Evolutionary conservation across 2,329 filamentous ascomycete genomes (phyloP).

Genomic region (Colletotrichum caudatum): DNA sequence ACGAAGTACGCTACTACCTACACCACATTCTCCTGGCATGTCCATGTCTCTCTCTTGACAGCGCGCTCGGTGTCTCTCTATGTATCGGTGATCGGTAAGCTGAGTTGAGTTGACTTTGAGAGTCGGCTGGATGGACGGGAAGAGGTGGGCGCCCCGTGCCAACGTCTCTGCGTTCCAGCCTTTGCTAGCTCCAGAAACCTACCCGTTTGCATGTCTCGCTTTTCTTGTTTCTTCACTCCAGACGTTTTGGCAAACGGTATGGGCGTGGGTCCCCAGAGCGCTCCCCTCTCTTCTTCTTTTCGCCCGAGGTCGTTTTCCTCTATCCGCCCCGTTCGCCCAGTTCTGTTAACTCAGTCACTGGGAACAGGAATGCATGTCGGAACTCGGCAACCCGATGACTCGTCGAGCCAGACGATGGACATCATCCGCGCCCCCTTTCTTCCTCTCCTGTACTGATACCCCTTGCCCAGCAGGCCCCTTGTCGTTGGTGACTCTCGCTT

Average conservation of each 20-base stretch:
- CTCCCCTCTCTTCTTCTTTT: slow-evolving; percentile 3
- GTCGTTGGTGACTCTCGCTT: slow-evolving; percentile 43
- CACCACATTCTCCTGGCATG: background rate
- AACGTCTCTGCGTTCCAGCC: slow-evolving; percentile 18
- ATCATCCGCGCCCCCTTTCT: slow-evolving; percentile 24
- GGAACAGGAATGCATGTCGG: slow-evolving; percentile 32
- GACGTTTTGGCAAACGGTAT: slow-evolving; percentile 16
- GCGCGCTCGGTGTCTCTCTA: slow-evolving; percentile 21
- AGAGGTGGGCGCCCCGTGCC: slow-evolving; percentile 21
- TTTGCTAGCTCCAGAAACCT: slow-evolving; percentile 26
- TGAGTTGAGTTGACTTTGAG: background rate
- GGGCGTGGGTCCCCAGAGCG: background rate
- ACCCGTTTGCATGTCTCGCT: slow-evolving; percentile 35
- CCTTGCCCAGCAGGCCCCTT: slow-evolving; percentile 38
- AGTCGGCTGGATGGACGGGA: slow-evolving; percentile 4
- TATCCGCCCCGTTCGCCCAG: slow-evolving; percentile 3
- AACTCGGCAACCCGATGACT: slow-evolving; percentile 29
- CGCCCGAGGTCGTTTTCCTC: slow-evolving; percentile 10
- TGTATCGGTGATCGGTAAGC: slow-evolving; percentile 32
- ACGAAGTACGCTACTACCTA: background rate
- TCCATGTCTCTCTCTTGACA: slow-evolving; percentile 8
- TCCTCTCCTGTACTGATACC: slow-evolving; percentile 5
- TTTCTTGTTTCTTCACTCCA: slow-evolving; percentile 30
- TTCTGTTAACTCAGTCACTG: background rate
- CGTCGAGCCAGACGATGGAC: slow-evolving; percentile 21